Conservation (phyloP, 148 eudicot genomes). For the Amaranthus hypochondriacus region DNA sequence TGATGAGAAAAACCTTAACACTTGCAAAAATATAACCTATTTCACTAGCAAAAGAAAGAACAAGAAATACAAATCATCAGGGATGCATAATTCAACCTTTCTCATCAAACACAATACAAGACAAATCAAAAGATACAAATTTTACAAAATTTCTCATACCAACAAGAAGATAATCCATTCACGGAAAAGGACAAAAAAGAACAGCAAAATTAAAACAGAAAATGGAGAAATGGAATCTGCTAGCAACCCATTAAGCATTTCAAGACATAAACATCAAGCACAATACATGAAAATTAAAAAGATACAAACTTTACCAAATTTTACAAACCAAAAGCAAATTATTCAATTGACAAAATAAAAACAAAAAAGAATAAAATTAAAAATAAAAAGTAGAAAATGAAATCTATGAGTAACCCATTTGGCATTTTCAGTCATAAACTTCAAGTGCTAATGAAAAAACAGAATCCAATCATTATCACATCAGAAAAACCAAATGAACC, state of each 20-base stretch:
- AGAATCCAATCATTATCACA: slow-evolving; percentile 6
- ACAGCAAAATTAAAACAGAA: not conserved
- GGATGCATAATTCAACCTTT: not conserved
- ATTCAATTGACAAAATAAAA: not conserved
- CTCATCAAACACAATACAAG: not conserved
- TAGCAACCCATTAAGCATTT: not conserved
- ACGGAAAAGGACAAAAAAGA: not conserved
- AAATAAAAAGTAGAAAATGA: not conserved
- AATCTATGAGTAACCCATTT: slow-evolving; percentile 5
- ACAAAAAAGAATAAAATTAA: not conserved
- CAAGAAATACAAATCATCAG: not conserved
- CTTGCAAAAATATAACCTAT: not conserved
- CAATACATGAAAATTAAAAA: not conserved
- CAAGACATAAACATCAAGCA: slow-evolving; percentile 9
- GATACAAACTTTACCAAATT: not conserved
- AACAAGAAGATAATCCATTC: too few relatives aligned
- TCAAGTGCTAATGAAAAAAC: not conserved
- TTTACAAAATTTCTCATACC: too few relatives aligned
- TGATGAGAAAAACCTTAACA: not conserved
- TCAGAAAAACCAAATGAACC: slow-evolving; percentile 2
- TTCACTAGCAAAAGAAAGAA: not conserved
- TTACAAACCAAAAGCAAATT: not conserved
- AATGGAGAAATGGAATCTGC: not conserved
- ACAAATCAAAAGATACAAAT: not conserved
- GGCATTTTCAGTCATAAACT: not conserved